Conservation (phyloP, 495 filamentous ascomycete genomes). For the Wilcoxina mikolae region DNA sequence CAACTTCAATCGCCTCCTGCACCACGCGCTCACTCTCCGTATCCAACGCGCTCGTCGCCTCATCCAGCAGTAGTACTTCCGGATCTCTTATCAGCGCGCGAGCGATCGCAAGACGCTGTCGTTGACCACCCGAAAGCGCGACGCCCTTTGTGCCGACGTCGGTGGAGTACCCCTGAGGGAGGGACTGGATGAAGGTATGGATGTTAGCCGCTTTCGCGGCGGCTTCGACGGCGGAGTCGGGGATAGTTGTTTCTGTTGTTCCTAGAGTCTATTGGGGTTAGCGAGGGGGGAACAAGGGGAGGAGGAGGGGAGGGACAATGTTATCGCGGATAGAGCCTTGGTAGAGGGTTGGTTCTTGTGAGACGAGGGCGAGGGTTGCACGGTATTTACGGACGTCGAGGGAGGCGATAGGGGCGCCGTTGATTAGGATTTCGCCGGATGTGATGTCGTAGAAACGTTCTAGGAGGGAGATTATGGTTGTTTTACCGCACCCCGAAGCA, state of each 20-base stretch:
- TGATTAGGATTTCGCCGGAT: constrained; percentile 39
- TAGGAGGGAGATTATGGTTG: constrained; percentile 40
- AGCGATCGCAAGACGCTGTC: constrained; percentile 64
- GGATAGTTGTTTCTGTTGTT: constrained; percentile 29
- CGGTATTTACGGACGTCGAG: constrained; percentile 39
- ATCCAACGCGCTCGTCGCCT: constrained; percentile 62
- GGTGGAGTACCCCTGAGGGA: constrained; percentile 50
- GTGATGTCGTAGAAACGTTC: constrained; percentile 48
- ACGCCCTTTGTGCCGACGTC: constrained; percentile 48
- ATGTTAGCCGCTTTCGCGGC: constrained; percentile 47
- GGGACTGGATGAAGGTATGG: constrained; percentile 44
- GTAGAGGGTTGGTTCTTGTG: constrained; percentile 46
- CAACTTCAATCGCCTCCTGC: constrained; percentile 50
- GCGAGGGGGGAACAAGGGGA: background rate
- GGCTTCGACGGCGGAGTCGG: constrained; percentile 32
- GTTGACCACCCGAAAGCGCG: constrained; percentile 60
- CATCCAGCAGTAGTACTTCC: constrained; percentile 57
- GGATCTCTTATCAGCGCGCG: constrained; percentile 64
- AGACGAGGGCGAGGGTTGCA: constrained; percentile 42
- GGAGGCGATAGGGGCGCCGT: constrained; percentile 36
- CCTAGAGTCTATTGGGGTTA: constrained; percentile 23
- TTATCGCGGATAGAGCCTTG: constrained; percentile 46
- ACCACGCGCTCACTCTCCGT: constrained; percentile 59
- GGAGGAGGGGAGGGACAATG: constrained; percentile 35
- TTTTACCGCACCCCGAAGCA: constrained; percentile 43